phyloP scores from a whole-genome alignment of 768 basidiomycete genomes.

The Rhodotorula diobovata region DNA sequence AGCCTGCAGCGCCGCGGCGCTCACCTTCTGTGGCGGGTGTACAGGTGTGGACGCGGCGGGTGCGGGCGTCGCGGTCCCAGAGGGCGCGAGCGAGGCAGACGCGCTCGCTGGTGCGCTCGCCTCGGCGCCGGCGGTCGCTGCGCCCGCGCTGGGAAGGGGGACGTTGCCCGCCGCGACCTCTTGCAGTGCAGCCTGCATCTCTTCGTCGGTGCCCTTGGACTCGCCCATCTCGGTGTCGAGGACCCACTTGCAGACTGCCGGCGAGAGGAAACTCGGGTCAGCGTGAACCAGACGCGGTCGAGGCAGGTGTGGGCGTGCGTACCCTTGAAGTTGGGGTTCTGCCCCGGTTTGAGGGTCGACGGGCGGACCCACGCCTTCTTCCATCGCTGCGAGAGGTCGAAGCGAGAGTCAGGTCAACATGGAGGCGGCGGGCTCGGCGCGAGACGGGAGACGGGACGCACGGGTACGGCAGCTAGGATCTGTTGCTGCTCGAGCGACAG shows the following conservation, averaged over 20 bases:
- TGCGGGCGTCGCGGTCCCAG: conserved; percentile 1
- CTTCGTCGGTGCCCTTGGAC: conserved; percentile 26
- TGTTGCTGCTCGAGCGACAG: conserved; percentile 31
- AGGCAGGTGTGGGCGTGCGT: neutral
- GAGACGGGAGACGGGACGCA: neutral
- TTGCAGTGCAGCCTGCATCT: conserved; percentile 31
- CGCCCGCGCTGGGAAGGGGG: neutral
- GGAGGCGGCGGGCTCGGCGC: neutral
- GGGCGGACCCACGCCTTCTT: conserved; percentile 40
- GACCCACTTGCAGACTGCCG: conserved; percentile 31
- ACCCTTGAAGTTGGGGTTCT: conserved; percentile 28
- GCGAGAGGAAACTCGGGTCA: neutral
- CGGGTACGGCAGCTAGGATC: conserved; percentile 28
- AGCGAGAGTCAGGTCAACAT: neutral
- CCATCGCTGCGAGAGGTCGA: conserved; percentile 7
- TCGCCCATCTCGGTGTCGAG: conserved; percentile 24
- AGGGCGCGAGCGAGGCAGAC: neutral
- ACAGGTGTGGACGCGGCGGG: neutral
- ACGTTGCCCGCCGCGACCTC: conserved; percentile 22
- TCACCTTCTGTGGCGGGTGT: neutral
- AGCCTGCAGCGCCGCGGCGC: neutral
- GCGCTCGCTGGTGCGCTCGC: neutral
- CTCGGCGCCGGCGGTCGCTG: neutral
- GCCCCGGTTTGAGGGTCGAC: conserved; percentile 12
- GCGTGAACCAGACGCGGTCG: neutral